Percentiles rank a stretch among this genome's conserved stretches.
Conservation (phyloP, 179 eudicot species). For the Gypsophila paniculata region DNA sequence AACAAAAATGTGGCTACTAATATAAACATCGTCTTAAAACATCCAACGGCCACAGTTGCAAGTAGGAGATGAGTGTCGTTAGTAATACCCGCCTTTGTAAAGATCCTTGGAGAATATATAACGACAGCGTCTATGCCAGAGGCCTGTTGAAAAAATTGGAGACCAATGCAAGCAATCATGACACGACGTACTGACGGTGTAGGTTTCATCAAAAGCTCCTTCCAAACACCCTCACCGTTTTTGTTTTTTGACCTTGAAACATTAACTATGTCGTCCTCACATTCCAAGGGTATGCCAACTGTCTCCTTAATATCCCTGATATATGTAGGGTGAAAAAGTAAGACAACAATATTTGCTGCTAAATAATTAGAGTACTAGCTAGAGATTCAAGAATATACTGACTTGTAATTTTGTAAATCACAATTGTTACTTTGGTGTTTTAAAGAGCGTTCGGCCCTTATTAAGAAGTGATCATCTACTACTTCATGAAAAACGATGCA, state of each 20-base stretch:
- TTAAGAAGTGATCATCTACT: neutral
- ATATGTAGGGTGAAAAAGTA: neutral
- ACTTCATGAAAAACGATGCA: neutral
- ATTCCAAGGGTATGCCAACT: constrained; percentile 50
- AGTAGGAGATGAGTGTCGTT: constrained; percentile 28
- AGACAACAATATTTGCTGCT: neutral
- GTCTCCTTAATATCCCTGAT: constrained; percentile 55
- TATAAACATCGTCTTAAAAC: constrained; percentile 39
- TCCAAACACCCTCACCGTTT: constrained; percentile 48
- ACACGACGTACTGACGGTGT: constrained; percentile 37
- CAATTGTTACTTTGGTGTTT: too few species aligned
- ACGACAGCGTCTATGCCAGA: constrained; percentile 54
- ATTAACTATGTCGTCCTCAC: constrained; percentile 45
- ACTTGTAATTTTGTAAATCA: too few species aligned
- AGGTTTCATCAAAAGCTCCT: constrained; percentile 36
- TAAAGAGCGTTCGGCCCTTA: too few species aligned
- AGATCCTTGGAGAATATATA: constrained; percentile 45
- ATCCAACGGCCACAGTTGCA: constrained; percentile 48
- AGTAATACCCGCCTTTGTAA: constrained; percentile 40
- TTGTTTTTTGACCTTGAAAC: constrained; percentile 25
- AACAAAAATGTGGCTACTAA: constrained; percentile 38
- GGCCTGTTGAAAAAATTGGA: constrained; percentile 49
- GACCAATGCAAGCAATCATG: constrained; percentile 41
- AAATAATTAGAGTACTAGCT: neutral
- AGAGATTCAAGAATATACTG: neutral